Evolutionary conservation across 2,329 filamentous ascomycete species (phyloP).

Genomic region (Basipetospora chlamydospora): DNA sequence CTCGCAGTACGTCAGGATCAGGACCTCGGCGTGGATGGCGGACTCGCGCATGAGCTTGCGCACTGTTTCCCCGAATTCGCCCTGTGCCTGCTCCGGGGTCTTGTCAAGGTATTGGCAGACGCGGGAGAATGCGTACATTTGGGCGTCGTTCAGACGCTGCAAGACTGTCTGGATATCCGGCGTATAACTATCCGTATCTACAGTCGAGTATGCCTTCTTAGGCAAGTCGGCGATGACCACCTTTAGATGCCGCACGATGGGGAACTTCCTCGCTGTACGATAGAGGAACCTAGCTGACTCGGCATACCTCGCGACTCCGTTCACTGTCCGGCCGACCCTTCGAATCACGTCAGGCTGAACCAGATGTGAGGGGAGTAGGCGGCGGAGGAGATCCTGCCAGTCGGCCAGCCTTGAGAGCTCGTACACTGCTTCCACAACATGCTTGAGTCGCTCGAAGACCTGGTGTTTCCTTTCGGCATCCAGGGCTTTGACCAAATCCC

Average conservation of each 20-base stretch:
- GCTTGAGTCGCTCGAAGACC: neutral
- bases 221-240: conserved; percentile 16
- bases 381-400: neutral
- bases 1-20: conserved; percentile 30
- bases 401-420: too few relatives aligned
- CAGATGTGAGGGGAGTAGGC: neutral
- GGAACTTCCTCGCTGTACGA: conserved; percentile 16
- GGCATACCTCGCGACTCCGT: conserved; percentile 22
- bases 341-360: too few relatives aligned
- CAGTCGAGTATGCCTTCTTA: too few relatives aligned
- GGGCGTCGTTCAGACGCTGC: neutral
- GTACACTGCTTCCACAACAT: neutral
- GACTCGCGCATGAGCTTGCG: conserved; percentile 9
- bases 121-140: neutral
- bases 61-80: conserved; percentile 5
- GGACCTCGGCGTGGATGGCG: conserved; percentile 35
- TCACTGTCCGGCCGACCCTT: conserved; percentile 13
- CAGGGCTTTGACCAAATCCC: too few relatives aligned
- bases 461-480: too few relatives aligned
- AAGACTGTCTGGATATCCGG: neutral
- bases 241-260: conserved; percentile 14
- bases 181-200: too few relatives aligned
- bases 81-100: neutral
- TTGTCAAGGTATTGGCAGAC: neutral
- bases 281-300: conserved; percentile 13